A percentile compares a stretch with the other conserved stretches of the same genome.
Conservation (phyloP, 805 yeast genomes). For the Metschnikowia borealis region DNA sequence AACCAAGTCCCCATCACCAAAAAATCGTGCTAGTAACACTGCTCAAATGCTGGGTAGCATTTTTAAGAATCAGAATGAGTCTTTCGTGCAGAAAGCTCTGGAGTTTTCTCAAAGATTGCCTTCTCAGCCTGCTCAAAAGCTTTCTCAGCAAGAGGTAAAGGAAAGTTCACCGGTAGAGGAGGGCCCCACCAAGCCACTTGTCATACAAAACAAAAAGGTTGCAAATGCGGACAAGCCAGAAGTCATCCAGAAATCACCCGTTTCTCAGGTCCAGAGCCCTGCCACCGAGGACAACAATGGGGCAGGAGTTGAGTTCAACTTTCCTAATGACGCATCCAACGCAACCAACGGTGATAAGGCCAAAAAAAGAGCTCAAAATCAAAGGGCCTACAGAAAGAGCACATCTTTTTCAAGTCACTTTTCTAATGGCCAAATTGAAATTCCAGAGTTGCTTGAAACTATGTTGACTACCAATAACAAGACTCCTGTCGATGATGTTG, state of each 20-base stretch:
- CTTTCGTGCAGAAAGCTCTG: neutral
- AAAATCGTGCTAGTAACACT: no score
- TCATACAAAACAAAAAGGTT: neutral
- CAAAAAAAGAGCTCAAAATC: constrained; percentile 3
- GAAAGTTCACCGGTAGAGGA: neutral
- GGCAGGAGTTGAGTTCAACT: constrained; percentile 32
- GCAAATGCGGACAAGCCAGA: neutral
- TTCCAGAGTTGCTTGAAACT: constrained; percentile 33
- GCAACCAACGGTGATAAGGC: constrained; percentile 28
- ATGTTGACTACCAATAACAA: neutral
- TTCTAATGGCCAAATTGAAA: constrained; percentile 38
- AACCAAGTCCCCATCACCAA: neutral
- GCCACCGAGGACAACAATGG: constrained; percentile 29
- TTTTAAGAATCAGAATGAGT: neutral
- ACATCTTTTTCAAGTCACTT: constrained; percentile 9
- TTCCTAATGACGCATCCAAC: constrained; percentile 33
- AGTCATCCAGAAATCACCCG: neutral
- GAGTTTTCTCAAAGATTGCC: neutral
- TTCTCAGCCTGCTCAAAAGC: neutral
- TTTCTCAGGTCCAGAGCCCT: neutral
- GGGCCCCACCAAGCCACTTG: neutral
- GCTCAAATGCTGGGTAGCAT: neutral
- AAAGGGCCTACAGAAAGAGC: constrained; percentile 13
- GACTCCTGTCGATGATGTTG: constrained; percentile 12
- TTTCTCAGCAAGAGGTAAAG: neutral